Evolutionary conservation across 1,284 basidiomycete genomes (phyloP).

Genomic region (Rhizopogon parksii): DNA sequence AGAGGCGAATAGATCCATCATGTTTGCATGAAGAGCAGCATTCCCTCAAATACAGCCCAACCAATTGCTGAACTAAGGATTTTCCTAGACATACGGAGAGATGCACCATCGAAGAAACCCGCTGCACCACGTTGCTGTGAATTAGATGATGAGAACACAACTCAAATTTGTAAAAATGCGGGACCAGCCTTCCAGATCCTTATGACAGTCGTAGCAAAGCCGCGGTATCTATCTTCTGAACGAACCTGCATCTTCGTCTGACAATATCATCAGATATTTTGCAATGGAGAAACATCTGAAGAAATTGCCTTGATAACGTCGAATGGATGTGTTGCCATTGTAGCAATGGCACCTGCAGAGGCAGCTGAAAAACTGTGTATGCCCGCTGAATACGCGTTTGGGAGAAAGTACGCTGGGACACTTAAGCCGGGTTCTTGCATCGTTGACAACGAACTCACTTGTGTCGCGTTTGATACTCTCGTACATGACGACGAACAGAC

Average conservation of each 20-base stretch:
- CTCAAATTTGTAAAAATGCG: background rate
- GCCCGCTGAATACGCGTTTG: slow-evolving; percentile 35
- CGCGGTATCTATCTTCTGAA: slow-evolving; percentile 63
- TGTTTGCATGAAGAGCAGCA: slow-evolving; percentile 56
- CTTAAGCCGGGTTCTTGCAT: slow-evolving; percentile 5
- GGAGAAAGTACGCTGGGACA: slow-evolving; percentile 29
- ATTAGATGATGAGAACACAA: slow-evolving; percentile 3
- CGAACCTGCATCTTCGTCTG: slow-evolving; percentile 86
- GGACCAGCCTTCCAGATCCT: slow-evolving; percentile 63
- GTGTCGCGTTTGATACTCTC: slow-evolving; percentile 75
- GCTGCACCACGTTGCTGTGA: slow-evolving; percentile 63
- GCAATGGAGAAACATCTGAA: background rate
- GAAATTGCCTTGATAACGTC: slow-evolving; percentile 77
- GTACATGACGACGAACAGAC: slow-evolving; percentile 88
- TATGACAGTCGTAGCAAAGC: slow-evolving; percentile 54
- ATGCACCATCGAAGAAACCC: slow-evolving; percentile 84
- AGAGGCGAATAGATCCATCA: slow-evolving; percentile 3
- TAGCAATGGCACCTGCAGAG: slow-evolving; percentile 74
- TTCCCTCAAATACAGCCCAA: slow-evolving; percentile 88
- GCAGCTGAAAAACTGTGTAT: slow-evolving; percentile 64
- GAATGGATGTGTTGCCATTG: slow-evolving; percentile 81
- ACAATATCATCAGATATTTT: slow-evolving; percentile 9
- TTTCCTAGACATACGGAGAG: slow-evolving; percentile 79
- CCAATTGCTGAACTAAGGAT: slow-evolving; percentile 86
- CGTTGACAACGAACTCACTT: slow-evolving; percentile 34